Base-by-base conservation (phyloP, 768 basidiomycete genomes). In the Xerocomellus intermedius region DNA sequence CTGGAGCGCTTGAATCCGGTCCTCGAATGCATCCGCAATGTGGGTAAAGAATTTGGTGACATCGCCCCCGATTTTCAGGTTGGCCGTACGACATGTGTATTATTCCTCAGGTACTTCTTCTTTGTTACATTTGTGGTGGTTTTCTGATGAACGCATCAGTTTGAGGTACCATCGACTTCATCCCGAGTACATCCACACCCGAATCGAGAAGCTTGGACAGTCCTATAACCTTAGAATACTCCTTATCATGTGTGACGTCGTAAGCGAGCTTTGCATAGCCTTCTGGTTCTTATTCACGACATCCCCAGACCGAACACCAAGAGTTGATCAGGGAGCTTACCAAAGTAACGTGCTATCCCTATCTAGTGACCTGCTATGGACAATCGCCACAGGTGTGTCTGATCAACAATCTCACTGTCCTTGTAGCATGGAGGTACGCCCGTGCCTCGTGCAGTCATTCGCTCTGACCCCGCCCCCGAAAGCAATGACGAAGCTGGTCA, bases 61-160 rank as follows among this genome's bases (percentile, higher is more conserved):
- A 94, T 98, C 56, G 79, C 89, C 17, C 85, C 88, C 22, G 97
- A 99, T 72, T 99, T 91, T 70, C 94, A 98, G 69, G 95, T 99
- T 17, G 97, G 97, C 21, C 80, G 87, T 21, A 98, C 95, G 26
- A 94, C 94, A 2, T 90, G 94, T 19, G 89, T 95, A 10, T 73
- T 99, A 22, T 99, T 89, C 68, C 81, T 99, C 51, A 96, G 94
- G 97, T 89, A 39, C 53, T 0, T 36, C 36, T 26, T 43, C 22
- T 26, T 5, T 19, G 12, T 42, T 14, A 32, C n/a, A 16, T 44
- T 3, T 8, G 16, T 17, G 17, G 24, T 33, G 26, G 8, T 21
- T 37, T 38, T 48, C 52, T 58, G 8, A 58, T 7, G 4, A 54
- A 17, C 21, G 9, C 32, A 19, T 2, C 56, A 98, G 97, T 67